Base-by-base conservation (phyloP, 164 flowering plant species). In the Dillenia turbinata region DNA sequence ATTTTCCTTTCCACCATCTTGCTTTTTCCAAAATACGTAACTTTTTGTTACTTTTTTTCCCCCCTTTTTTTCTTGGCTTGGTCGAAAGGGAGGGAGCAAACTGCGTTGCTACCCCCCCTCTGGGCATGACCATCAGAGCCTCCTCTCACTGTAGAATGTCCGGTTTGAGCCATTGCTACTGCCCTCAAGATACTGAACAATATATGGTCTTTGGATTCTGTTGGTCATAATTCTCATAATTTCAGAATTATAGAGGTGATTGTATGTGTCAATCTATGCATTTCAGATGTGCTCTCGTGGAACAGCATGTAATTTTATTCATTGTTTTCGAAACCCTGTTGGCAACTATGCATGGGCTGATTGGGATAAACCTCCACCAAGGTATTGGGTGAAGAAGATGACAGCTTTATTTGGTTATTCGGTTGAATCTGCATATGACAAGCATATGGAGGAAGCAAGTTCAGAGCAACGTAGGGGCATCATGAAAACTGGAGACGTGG, bases 261-360 rank as follows among this genome's bases (percentile, higher is more conserved):
- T 33, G 5, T 33, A 33, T 33, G 40, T 33, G 7, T 33, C 5
- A 33, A 33, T 33, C 40, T 33, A 33, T 33, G 40, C 40, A 33
- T 33, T 33, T 33, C 84, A 94, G 99, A 77, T 90, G 17, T 94
- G 97, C 65, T 86, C 96, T 59, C 90, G 70, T 73, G 99, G 99
- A 68, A 75, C 80, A 2, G 85, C 92, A 8, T 91, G 99, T 84
- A 94, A 92, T 74, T 94, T 94, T 61, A 83, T 91, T 49, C 97
- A 94, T 71, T 94, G 99, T 69, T 91, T 94, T 67, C 87, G 81
- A 56, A 94, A 94, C 67, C 99, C 99, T 62, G 92, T 97, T 62
- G 96, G 99, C 60, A 97, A 92, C 70, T 94, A 94, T 82, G 97
- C 89, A 71, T 94, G 99, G 99, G 93, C 99, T 68, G 99, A 94